A percentile compares a stretch with the other conserved stretches of the same genome.
phyloP scores from a whole-genome alignment of 768 basidiomycete genomes.

The Lentinula guzmanii region DNA sequence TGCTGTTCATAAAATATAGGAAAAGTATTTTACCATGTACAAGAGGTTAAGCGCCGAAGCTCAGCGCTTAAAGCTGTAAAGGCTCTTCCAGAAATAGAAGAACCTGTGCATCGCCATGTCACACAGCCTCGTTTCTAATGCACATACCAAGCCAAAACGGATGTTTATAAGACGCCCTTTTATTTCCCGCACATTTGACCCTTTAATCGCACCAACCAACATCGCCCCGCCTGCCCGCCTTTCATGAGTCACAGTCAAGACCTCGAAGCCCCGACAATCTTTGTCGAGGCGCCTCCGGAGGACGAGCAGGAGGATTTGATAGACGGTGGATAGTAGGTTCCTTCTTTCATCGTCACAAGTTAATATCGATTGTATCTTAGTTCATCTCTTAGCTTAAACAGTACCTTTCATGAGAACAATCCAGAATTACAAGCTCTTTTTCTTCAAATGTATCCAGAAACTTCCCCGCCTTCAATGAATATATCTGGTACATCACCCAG shows the following conservation, averaged over 20 bases:
- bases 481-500: not conserved
- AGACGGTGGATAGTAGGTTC: slow-evolving; percentile 1
- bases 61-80: not conserved
- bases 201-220: not conserved
- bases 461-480: not conserved
- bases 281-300: slow-evolving; percentile 1
- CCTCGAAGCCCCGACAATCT: slow-evolving; percentile 4
- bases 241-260: slow-evolving; percentile 2
- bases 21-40: too few species aligned
- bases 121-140: not conserved
- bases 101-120: not conserved
- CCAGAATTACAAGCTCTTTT: slow-evolving; percentile 1
- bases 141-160: not conserved
- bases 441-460: not conserved
- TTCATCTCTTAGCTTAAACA: not conserved
- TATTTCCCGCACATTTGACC: not conserved
- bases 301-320: slow-evolving; percentile 6
- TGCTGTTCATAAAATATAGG: not conserved
- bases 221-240: not conserved
- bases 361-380: slow-evolving; percentile 3
- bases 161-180: not conserved
- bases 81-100: not conserved
- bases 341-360: not conserved
- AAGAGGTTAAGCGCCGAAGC: not conserved
- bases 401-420: not conserved